These are phyloP conservation scores for Starmera quercuum DNA, from an alignment of 805 yeast species.

Conservation along the genomic window DNA sequence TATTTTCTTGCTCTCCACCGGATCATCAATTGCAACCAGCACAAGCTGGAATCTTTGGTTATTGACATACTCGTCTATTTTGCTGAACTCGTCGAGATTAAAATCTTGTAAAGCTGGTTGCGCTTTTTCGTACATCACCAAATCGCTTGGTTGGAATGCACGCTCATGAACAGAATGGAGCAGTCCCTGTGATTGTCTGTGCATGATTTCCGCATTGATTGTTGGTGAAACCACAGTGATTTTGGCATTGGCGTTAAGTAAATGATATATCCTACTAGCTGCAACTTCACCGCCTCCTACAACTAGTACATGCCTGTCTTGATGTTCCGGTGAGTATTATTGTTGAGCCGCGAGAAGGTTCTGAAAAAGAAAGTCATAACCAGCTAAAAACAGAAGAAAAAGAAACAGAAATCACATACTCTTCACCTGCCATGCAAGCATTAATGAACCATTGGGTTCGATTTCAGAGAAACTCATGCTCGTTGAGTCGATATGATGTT, in stretches of 20 bases:
- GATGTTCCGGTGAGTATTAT: constrained; percentile 2
- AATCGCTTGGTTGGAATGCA: constrained; percentile 38
- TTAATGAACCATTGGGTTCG: constrained; percentile 43
- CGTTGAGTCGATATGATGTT: not conserved
- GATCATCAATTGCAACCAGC: constrained; percentile 70
- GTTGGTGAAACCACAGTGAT: constrained; percentile 54
- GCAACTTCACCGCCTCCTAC: constrained; percentile 82
- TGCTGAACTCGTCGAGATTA: constrained; percentile 15
- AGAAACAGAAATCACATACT: constrained; percentile 23
- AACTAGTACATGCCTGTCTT: constrained; percentile 54
- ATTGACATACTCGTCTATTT: constrained; percentile 22
- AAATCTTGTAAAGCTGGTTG: constrained; percentile 4
- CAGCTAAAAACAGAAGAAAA: not conserved
- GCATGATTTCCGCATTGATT: constrained; percentile 26
- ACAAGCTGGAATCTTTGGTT: constrained; percentile 48
- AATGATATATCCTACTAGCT: constrained; percentile 55
- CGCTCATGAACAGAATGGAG: constrained; percentile 34
- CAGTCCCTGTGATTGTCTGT: constrained; percentile 31
- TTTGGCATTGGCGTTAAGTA: constrained; percentile 61
- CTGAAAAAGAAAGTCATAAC: constrained; percentile 9
- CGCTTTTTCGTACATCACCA: constrained; percentile 38
- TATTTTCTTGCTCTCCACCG: constrained; percentile 45
- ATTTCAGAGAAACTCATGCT: constrained; percentile 9
- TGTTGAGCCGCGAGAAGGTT: constrained; percentile 2
- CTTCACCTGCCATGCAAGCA: constrained; percentile 70